Conservation (phyloP, 176 grass and related monocot species). For the Elymus sibiricus region DNA sequence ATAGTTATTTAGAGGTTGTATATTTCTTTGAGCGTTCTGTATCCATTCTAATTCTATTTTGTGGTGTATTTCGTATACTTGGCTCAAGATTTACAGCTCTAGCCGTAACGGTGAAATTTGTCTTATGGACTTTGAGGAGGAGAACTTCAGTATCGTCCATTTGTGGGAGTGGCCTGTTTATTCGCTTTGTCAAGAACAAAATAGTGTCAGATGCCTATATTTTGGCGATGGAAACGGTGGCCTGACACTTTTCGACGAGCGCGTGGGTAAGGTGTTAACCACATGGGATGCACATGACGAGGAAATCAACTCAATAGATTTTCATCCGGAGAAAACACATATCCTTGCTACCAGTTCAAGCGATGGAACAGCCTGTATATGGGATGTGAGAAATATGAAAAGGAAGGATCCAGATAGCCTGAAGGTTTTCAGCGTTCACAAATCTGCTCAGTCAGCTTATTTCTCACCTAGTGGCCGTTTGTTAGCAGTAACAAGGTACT, state of each 20-base stretch:
- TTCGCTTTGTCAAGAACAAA: conserved; percentile 39
- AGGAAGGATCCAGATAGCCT: conserved; percentile 20
- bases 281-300: conserved; percentile 36
- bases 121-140: conserved; percentile 57
- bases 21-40: neutral
- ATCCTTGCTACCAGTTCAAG: conserved; percentile 60
- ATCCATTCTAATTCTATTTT: neutral
- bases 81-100: conserved; percentile 56
- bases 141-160: conserved; percentile 47
- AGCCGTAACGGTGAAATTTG: conserved; percentile 51
- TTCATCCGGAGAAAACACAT: conserved; percentile 47
- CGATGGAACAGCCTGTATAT: conserved; percentile 46
- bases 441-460: conserved; percentile 52
- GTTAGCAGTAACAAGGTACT: conserved; percentile 63
- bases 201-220: conserved; percentile 38
- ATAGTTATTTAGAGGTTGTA: neutral
- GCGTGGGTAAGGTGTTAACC: conserved; percentile 31
- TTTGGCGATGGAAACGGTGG: conserved; percentile 33
- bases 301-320: conserved; percentile 51
- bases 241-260: conserved; percentile 51
- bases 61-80: neutral
- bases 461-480: conserved; percentile 57
- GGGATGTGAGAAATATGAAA: conserved; percentile 59
- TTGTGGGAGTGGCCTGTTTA: conserved; percentile 25
- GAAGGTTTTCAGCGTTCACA: conserved; percentile 31